phyloP scores from a whole-genome alignment of 768 basidiomycete genomes.

The Pilatotrama ljubarskyi region DNA sequence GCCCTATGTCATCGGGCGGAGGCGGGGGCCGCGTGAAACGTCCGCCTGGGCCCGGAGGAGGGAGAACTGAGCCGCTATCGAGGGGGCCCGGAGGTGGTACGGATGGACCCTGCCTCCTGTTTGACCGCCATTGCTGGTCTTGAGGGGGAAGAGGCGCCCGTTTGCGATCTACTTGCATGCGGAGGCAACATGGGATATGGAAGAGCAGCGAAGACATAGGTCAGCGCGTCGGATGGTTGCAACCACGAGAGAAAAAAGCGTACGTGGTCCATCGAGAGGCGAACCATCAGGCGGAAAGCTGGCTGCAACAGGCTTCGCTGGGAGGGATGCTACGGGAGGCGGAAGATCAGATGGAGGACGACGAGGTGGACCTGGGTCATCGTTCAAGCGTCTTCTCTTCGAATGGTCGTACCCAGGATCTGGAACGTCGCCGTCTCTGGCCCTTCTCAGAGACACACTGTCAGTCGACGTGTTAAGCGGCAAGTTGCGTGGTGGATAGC shows the following conservation, averaged over 20 bases:
- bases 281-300: conserved; percentile 5
- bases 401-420: conserved; percentile 15
- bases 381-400: conserved; percentile 29
- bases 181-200: conserved; percentile 31
- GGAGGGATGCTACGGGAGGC: conserved; percentile 13
- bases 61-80: background rate
- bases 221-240: conserved; percentile 29
- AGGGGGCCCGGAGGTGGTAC: conserved; percentile 4
- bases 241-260: conserved; percentile 24
- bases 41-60: background rate
- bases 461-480: conserved; percentile 4
- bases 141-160: conserved; percentile 50
- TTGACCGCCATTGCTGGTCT: conserved; percentile 38
- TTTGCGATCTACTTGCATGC: conserved; percentile 37
- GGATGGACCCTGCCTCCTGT: conserved; percentile 19
- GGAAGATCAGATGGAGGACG: background rate
- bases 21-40: background rate
- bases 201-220: conserved; percentile 11
- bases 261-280: conserved; percentile 23
- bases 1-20: background rate
- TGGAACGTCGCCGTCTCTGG: conserved; percentile 16
- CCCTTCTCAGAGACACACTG: conserved; percentile 23
- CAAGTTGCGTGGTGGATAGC: conserved; percentile 12
- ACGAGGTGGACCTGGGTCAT: conserved; percentile 13
- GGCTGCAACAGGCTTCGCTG: conserved; percentile 10